A percentile compares a stretch with the other conserved stretches of the same genome.
Conservation (phyloP, 805 yeast genomes). For the Zygoascus bituminiphila region DNA sequence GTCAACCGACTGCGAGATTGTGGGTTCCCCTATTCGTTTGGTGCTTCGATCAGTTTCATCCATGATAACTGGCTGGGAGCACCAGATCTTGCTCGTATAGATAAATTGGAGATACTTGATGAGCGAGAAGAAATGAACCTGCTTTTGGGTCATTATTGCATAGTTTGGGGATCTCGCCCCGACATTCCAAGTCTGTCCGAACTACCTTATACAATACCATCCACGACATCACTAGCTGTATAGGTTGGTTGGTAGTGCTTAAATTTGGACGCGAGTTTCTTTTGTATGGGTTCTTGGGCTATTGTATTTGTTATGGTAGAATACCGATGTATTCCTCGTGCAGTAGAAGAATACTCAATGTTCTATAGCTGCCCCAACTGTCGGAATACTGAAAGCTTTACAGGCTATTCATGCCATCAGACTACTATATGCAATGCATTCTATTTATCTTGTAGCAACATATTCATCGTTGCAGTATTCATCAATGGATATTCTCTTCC, state of each 20-base stretch:
- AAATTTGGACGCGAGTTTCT: no score
- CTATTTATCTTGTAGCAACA: neutral
- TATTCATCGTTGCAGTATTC: no score
- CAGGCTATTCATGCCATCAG: neutral
- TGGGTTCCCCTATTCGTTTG: slow-evolving; percentile 22
- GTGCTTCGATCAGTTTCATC: slow-evolving; percentile 41
- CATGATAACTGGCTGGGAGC: slow-evolving; percentile 37
- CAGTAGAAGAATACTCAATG: no score
- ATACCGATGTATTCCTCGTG: no score
- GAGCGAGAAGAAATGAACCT: slow-evolving; percentile 65
- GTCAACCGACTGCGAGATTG: slow-evolving; percentile 29
- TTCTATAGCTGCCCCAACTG: no score
- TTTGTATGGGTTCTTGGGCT: no score
- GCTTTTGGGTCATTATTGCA: slow-evolving; percentile 53
- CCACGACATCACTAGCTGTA: no score
- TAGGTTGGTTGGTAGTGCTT: no score
- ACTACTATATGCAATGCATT: neutral
- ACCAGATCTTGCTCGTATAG: slow-evolving; percentile 38
- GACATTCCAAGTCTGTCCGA: neutral
- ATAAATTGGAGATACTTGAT: slow-evolving; percentile 56
- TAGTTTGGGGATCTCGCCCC: slow-evolving; percentile 29
- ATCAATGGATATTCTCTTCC: neutral
- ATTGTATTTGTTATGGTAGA: no score
- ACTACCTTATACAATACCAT: slow-evolving; percentile 1
- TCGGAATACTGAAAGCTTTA: neutral